Conservation (phyloP, 2,329 filamentous ascomycete genomes). For the Pseudogymnoascus sp. region DNA sequence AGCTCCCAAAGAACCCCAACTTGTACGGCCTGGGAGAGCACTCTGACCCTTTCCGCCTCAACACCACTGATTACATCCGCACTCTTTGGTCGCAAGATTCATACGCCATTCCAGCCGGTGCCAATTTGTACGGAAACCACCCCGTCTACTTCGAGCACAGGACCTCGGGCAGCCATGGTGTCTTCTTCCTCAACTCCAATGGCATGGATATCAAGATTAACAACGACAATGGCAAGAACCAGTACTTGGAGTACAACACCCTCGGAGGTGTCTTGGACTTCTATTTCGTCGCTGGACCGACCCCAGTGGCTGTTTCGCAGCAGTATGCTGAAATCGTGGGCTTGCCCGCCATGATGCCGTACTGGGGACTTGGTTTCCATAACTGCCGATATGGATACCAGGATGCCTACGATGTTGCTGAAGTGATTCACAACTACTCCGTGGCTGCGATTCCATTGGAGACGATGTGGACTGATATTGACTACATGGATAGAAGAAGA, state of each 20-base stretch:
- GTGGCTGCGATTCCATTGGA: constrained; percentile 59
- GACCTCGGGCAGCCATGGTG: constrained; percentile 50
- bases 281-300: constrained; percentile 56
- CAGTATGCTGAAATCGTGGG: constrained; percentile 54
- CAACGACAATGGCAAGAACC: constrained; percentile 44
- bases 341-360: constrained; percentile 54
- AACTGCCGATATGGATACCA: constrained; percentile 59
- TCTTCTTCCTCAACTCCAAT: constrained; percentile 65
- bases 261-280: constrained; percentile 71
- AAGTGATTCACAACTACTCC: constrained; percentile 62
- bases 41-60: constrained; percentile 50
- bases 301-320: constrained; percentile 48
- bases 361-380: constrained; percentile 57
- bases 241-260: constrained; percentile 74
- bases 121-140: constrained; percentile 57
- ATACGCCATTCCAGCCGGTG: constrained; percentile 45
- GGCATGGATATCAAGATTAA: constrained; percentile 74
- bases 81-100: constrained; percentile 57
- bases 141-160: constrained; percentile 59
- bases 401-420: constrained; percentile 57
- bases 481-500: constrained; percentile 50
- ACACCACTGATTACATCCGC: constrained; percentile 53
- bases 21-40: constrained; percentile 62
- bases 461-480: constrained; percentile 61
- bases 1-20: constrained; percentile 49